A percentile compares a stretch with the other conserved stretches of the same genome.
Evolutionary conservation across 2,329 filamentous ascomycete species (phyloP).

Genomic region (Penicillium oxalicum): DNA sequence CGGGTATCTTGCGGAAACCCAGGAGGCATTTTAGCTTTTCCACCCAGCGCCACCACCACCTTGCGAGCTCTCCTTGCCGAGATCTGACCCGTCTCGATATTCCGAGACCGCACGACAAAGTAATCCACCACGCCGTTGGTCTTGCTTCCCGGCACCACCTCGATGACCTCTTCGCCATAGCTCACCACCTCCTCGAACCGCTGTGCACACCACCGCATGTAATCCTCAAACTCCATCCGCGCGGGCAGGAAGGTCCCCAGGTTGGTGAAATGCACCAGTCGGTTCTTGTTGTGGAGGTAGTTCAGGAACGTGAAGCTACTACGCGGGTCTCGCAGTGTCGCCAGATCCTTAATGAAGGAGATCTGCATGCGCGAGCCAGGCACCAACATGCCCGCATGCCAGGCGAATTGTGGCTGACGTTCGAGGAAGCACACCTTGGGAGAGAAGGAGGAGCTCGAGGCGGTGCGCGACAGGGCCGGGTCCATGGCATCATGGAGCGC

Average conservation of each 20-base stretch:
- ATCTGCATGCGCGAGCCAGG: constrained; percentile 96
- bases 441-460: constrained; percentile 32
- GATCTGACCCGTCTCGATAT: constrained; percentile 46
- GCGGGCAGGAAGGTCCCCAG: constrained; percentile 81
- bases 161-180: constrained; percentile 72
- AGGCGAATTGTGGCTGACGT: constrained; percentile 74
- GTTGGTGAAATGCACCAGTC: constrained; percentile 89
- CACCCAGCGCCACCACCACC: constrained; percentile 61
- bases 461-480: constrained; percentile 38
- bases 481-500: constrained; percentile 75
- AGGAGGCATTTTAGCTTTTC: constrained; percentile 63
- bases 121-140: constrained; percentile 50
- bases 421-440: constrained; percentile 84
- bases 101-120: constrained; percentile 63
- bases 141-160: constrained; percentile 57
- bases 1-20: constrained; percentile 62
- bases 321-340: constrained; percentile 77
- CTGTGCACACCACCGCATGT: constrained; percentile 84
- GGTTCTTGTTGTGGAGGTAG: constrained; percentile 73
- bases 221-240: constrained; percentile 87
- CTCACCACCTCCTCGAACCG: constrained; percentile 68
- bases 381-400: constrained; percentile 94
- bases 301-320: constrained; percentile 94
- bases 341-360: constrained; percentile 93
- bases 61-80: constrained; percentile 41